Conservation (phyloP, 176 grass and related monocot genomes). For the Oryza australiensis region DNA sequence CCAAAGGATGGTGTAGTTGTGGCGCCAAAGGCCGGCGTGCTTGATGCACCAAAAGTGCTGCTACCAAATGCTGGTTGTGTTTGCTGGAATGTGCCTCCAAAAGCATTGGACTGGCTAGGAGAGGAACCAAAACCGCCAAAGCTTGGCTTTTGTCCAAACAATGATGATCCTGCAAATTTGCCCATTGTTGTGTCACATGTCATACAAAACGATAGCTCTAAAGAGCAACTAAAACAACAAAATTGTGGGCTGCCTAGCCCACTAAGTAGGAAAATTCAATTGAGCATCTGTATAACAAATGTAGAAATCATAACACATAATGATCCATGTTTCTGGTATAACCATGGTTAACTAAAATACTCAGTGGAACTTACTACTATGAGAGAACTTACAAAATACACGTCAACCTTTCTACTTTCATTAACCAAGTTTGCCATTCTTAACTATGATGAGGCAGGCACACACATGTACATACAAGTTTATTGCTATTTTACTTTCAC, state of each 20-base stretch:
- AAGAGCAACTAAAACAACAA: constrained; percentile 25
- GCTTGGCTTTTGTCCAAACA: constrained; percentile 87
- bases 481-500: not conserved
- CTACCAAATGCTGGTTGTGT: constrained; percentile 77
- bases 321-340: not conserved
- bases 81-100: constrained; percentile 77
- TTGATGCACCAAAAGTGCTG: constrained; percentile 61
- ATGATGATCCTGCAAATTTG: constrained; percentile 66
- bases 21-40: constrained; percentile 51
- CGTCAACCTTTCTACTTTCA: not conserved
- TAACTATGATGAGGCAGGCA: not conserved
- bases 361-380: not conserved
- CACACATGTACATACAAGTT: not conserved
- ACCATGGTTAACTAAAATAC: constrained; percentile 12
- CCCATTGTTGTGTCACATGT: constrained; percentile 8
- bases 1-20: constrained; percentile 53
- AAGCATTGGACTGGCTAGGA: constrained; percentile 73
- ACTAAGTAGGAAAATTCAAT: not conserved
- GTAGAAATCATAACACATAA: not conserved
- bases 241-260: not conserved
- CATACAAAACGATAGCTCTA: not conserved
- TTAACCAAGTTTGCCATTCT: not conserved
- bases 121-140: constrained; percentile 85
- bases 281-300: not conserved
- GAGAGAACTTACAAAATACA: not conserved